Evolutionary conservation across 345 rosid species (phyloP).

Genomic region (Arabidopsis thaliana): TAIR10.1 NC_003076.8:7375001-7375500

Average conservation of each 20-base stretch:
- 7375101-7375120: slow-evolving; percentile 69
- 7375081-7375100: slow-evolving; percentile 76
- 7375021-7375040: slow-evolving; percentile 74
- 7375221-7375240: not conserved
- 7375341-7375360: not conserved
- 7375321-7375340: not conserved
- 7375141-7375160: slow-evolving; percentile 22
- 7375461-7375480: not conserved
- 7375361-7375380: not conserved
- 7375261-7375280: not conserved
- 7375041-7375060: slow-evolving; percentile 95
- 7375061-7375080: slow-evolving; percentile 75
- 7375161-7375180: slow-evolving; percentile 5
- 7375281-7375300: slow-evolving; percentile 3
- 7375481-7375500: not conserved
- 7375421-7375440: not conserved
- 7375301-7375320: slow-evolving; percentile 5
- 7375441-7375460: slow-evolving; percentile 14
- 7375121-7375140: slow-evolving; percentile 52
- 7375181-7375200: not conserved
- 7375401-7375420: not conserved
- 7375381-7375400: not conserved
- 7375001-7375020: slow-evolving; percentile 54
- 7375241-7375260: not conserved
- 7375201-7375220: not conserved